Evolutionary conservation across 345 rosid genomes (phyloP).

Genomic region (Mallotus nudiflorus): DNA sequence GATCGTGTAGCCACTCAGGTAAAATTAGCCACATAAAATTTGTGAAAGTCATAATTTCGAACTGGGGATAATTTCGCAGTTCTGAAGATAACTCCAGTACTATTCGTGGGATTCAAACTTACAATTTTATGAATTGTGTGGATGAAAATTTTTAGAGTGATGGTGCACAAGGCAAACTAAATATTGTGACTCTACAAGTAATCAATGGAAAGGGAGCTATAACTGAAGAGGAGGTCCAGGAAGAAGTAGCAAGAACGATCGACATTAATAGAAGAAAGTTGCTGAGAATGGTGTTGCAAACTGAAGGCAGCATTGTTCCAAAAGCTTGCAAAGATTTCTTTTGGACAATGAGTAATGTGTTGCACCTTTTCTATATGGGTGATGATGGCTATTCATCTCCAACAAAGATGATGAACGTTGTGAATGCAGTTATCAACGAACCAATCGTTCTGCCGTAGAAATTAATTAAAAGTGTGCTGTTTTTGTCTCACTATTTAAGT

Average conservation of each 20-base stretch:
- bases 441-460: not conserved
- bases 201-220: not conserved
- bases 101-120: too few species aligned
- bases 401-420: not conserved
- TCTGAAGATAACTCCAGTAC: too few species aligned
- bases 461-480: too few species aligned
- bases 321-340: constrained; percentile 13
- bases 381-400: constrained; percentile 9
- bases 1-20: constrained; percentile 15
- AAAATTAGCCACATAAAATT: too few species aligned
- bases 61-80: too few species aligned
- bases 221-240: constrained; percentile 6
- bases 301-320: not conserved
- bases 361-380: constrained; percentile 5
- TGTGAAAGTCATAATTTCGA: too few species aligned
- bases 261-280: constrained; percentile 16
- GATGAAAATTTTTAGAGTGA: constrained; percentile 3
- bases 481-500: too few species aligned
- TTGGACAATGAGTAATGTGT: constrained; percentile 6
- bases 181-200: not conserved
- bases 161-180: constrained; percentile 19
- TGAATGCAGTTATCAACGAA: not conserved
- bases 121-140: too few species aligned
- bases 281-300: constrained; percentile 7
- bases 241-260: not conserved